Percentiles rank a stretch among this genome's conserved stretches.
phyloP scores from a whole-genome alignment of 768 basidiomycete genomes.

The Sporobolomyces pararoseus region DNA sequence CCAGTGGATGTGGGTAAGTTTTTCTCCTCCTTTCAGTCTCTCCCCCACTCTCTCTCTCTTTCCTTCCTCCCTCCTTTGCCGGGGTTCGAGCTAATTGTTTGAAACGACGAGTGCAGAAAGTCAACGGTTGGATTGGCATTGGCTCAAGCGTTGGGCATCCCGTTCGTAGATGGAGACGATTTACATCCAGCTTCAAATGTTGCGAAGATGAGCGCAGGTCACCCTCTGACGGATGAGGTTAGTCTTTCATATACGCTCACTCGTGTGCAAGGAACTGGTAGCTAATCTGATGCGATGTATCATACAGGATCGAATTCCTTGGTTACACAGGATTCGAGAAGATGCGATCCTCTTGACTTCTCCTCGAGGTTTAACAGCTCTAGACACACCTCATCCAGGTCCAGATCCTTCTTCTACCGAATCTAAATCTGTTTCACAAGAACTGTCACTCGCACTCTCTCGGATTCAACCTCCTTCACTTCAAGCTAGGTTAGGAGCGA shows the following conservation, averaged over 20 bases:
- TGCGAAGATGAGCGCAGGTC: conserved; percentile 76
- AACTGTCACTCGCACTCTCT: conserved; percentile 16
- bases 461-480: conserved; percentile 24
- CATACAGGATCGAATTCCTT: conserved; percentile 69
- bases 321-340: conserved; percentile 69
- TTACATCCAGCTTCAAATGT: conserved; percentile 77
- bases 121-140: conserved; percentile 60
- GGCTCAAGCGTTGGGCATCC: conserved; percentile 60
- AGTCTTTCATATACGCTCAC: neutral
- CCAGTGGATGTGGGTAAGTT: conserved; percentile 61
- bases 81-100: too few species aligned
- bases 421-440: conserved; percentile 4
- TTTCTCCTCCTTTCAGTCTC: conserved; percentile 35
- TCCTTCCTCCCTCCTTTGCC: neutral
- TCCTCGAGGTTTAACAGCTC: neutral
- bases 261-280: too few species aligned
- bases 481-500: conserved; percentile 3
- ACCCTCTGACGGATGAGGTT: conserved; percentile 65
- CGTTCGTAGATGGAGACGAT: conserved; percentile 85
- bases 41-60: neutral
- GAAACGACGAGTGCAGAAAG: conserved; percentile 48
- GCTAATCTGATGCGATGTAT: too few species aligned
- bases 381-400: conserved; percentile 10
- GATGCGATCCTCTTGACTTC: conserved; percentile 53
- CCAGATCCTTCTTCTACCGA: neutral